Conservation (phyloP, 1,284 basidiomycete genomes). For the Trametes hirsuta region DNA sequence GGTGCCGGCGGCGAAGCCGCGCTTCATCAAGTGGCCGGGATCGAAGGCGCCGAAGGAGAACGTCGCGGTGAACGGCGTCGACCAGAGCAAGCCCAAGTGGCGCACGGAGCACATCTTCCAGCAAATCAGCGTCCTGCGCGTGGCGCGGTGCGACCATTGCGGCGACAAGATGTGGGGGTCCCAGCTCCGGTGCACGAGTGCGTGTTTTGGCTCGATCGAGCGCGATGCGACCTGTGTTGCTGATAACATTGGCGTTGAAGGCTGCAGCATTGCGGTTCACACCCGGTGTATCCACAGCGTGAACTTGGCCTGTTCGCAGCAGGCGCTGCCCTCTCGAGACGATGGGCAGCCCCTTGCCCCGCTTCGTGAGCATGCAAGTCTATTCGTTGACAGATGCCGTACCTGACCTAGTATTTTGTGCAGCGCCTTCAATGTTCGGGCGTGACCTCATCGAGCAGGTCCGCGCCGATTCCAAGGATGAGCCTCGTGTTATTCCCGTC, state of each 20-base stretch:
- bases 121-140: conserved; percentile 85
- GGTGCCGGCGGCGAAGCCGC: conserved; percentile 44
- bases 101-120: conserved; percentile 79
- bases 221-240: neutral
- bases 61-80: conserved; percentile 21
- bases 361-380: conserved; percentile 50
- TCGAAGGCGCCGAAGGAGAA: conserved; percentile 34
- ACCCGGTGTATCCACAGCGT: conserved; percentile 71
- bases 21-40: conserved; percentile 71
- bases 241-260: conserved; percentile 40
- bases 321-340: conserved; percentile 35
- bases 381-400: neutral
- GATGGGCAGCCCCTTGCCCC: conserved; percentile 41
- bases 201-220: conserved; percentile 35
- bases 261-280: conserved; percentile 74
- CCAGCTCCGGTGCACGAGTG: conserved; percentile 86
- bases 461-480: conserved; percentile 66
- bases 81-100: conserved; percentile 44
- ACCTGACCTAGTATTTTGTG: conserved; percentile 6
- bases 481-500: conserved; percentile 73
- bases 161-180: conserved; percentile 99
- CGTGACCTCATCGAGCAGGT: conserved; percentile 87
- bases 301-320: conserved; percentile 58
- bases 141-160: conserved; percentile 93
- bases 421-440: conserved; percentile 90